Conservation (phyloP, 2,329 filamentous ascomycete species). For the Paraphaeosphaeria minitans region DNA sequence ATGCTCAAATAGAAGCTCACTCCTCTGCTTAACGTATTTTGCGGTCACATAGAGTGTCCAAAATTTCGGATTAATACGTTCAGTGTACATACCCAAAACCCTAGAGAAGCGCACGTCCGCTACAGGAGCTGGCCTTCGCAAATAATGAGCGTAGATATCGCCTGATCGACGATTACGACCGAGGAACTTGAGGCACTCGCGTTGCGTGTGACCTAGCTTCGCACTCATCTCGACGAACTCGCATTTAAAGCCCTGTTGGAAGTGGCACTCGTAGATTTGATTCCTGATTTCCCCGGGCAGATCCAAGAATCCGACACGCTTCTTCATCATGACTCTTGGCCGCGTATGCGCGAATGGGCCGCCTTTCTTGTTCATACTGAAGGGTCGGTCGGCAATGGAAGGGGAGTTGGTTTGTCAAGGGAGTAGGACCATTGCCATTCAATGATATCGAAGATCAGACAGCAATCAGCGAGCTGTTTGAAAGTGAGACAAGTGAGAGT, state of each 20-base stretch:
- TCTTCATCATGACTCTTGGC: slow-evolving; percentile 14
- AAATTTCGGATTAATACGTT: neutral
- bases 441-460: neutral
- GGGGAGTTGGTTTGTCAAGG: neutral
- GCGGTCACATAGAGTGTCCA: neutral
- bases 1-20: neutral
- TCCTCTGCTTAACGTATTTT: neutral
- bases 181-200: slow-evolving; percentile 23
- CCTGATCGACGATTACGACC: neutral
- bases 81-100: slow-evolving; percentile 3
- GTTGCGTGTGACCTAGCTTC: slow-evolving; percentile 12
- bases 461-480: neutral
- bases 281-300: slow-evolving; percentile 58
- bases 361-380: slow-evolving; percentile 16
- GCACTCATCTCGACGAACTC: slow-evolving; percentile 29
- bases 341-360: slow-evolving; percentile 22
- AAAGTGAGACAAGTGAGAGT: neutral
- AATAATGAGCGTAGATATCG: neutral
- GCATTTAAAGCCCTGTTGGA: slow-evolving; percentile 30
- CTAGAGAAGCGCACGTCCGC: slow-evolving; percentile 3
- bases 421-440: neutral
- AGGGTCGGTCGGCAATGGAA: neutral
- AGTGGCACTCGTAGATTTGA: slow-evolving; percentile 52
- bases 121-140: neutral
- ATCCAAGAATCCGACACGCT: slow-evolving; percentile 34